These are phyloP conservation scores for Hyphodiscus hymeniophilus DNA, from an alignment of 495 filamentous ascomycete species.

Conservation along the genomic window DNA sequence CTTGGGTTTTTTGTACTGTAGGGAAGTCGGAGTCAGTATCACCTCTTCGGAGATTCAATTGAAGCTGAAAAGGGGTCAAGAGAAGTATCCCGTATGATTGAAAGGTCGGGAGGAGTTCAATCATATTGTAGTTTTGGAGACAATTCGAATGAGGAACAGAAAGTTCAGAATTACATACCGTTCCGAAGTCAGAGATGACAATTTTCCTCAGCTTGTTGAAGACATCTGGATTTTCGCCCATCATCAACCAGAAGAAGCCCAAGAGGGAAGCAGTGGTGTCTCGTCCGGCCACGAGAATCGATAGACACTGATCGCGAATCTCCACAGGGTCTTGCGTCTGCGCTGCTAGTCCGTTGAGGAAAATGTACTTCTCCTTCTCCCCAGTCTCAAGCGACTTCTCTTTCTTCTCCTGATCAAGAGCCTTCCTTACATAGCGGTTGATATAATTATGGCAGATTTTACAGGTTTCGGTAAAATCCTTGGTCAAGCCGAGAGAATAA, in stretches of 20 bases:
- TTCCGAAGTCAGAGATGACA: constrained; percentile 23
- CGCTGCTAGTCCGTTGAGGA: constrained; percentile 40
- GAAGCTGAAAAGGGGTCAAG: neutral
- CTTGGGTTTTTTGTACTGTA: constrained; percentile 9
- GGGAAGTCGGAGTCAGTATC: too few relatives aligned
- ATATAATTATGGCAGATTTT: constrained; percentile 17
- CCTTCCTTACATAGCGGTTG: constrained; percentile 24
- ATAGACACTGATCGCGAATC: constrained; percentile 38
- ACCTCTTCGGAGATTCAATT: too few relatives aligned
- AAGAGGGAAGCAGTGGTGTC: constrained; percentile 54
- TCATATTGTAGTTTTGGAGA: too few relatives aligned
- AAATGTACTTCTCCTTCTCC: constrained; percentile 37
- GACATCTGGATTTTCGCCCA: constrained; percentile 16
- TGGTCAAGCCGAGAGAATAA: constrained; percentile 10
- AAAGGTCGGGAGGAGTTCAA: too few relatives aligned
- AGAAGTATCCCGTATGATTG: constrained; percentile 15
- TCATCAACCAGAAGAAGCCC: constrained; percentile 13
- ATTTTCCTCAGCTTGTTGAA: constrained; percentile 30
- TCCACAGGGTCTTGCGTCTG: constrained; percentile 24
- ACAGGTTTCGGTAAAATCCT: constrained; percentile 11
- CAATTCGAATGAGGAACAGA: constrained; percentile 29
- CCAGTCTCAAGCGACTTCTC: constrained; percentile 15
- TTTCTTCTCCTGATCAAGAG: constrained; percentile 16
- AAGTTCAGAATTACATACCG: too few relatives aligned
- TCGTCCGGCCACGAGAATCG: constrained; percentile 43